Conservation (phyloP, 75 land plant genomes). For the Picea sitchensis region DNA sequence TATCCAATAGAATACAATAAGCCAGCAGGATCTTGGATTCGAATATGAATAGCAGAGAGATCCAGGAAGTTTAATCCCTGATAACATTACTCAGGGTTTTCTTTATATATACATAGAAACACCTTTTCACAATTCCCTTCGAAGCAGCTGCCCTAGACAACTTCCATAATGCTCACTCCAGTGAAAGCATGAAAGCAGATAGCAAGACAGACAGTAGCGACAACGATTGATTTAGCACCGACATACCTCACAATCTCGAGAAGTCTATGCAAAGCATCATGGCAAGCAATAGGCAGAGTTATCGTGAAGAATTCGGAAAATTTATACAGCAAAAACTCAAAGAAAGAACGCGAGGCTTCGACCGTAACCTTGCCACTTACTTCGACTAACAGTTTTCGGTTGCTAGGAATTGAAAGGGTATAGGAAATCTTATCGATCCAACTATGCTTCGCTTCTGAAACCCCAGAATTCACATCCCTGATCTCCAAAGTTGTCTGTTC, state of each 20-base stretch:
- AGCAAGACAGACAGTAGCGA: conserved; percentile 59
- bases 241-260: conserved; percentile 41
- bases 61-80: no score
- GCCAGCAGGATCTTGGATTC: no score
- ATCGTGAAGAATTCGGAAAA: conserved; percentile 26
- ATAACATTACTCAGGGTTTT: no score
- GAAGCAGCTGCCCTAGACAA: conserved; percentile 17
- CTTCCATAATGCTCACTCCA: conserved; percentile 24
- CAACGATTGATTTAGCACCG: conserved; percentile 47
- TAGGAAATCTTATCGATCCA: conserved; percentile 46
- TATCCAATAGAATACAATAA: no score
- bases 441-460: not conserved
- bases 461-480: not conserved
- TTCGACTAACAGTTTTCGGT: conserved; percentile 67
- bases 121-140: not conserved
- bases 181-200: conserved; percentile 57
- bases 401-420: conserved; percentile 75
- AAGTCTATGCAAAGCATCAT: conserved; percentile 28
- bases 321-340: conserved; percentile 51
- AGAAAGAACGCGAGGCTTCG: conserved; percentile 64
- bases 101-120: no score
- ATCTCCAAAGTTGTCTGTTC: not conserved
- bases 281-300: conserved; percentile 22
- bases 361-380: conserved; percentile 71
- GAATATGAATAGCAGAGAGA: no score